Evolutionary conservation across 2,329 filamentous ascomycete species (phyloP), one percentile per base, ranked within the genome.

Genomic region (Hypoxylon sp.): DNA sequence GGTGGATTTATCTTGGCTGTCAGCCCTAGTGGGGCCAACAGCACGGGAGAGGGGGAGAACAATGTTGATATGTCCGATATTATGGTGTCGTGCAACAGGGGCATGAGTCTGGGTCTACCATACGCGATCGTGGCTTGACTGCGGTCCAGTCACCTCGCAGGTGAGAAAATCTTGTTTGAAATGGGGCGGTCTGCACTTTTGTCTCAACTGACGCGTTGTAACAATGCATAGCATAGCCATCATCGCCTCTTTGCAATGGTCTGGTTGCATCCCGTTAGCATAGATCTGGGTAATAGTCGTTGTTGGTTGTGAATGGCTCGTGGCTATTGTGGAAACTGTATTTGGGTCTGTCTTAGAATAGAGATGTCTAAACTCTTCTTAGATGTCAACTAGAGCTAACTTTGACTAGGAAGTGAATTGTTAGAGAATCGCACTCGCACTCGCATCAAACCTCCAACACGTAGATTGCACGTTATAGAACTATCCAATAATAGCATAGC

Each of bases 11-110:
- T 56, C 65, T 60, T 62, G 37, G 59, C 58, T 45, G 65, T 70
- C 67, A 70, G 67, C 67, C 67, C 61, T 70, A 56, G 62, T 60
- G 61, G 65, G 43, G 47, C 53, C 9, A 27, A 19, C 21, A 58
- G 63, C 57, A 59, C 61, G 63, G 66, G 56, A 47, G 50, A 59
- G 53, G 56, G 55, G 50, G 34, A 34, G 50, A 43, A 63, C 37
- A 37, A 48, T 65, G 45, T 63, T 60, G 58, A 66, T 63, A 65
- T 68, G 66, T 11, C 47, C 54, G 65, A 61, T 52, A 53, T 58
- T 52, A 61, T 58, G 51, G 41, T 55, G 48, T 56, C 58, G 63
- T 61, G 56, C 46, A 56, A 48, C 59, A 43, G 55, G 50, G 52
- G 27, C 25, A 25, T 25, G 11, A 57, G 50, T 34, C 29, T 51